Percentiles rank a stretch among this genome's conserved stretches.
These are phyloP conservation scores for Scedosporium boydii DNA, from an alignment of 2,329 filamentous ascomycete genomes.

Conservation along the genomic window DNA sequence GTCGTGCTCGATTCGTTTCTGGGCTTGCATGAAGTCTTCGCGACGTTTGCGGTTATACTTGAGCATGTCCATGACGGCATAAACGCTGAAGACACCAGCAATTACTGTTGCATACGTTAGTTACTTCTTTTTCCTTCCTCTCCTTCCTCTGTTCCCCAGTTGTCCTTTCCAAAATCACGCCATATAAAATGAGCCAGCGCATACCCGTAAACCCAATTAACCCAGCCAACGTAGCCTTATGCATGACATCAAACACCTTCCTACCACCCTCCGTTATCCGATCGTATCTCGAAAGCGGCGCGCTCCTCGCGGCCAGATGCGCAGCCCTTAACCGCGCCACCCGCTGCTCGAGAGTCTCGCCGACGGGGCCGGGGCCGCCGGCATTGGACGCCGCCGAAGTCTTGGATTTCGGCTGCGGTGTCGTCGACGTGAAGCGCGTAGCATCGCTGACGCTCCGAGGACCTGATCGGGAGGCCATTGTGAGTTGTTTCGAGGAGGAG, in stretches of 20 bases:
- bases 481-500: neutral
- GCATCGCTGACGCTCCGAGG: constrained; percentile 68
- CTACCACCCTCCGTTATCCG: constrained; percentile 36
- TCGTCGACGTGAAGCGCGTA: constrained; percentile 54
- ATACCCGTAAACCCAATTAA: constrained; percentile 49
- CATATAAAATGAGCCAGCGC: constrained; percentile 10
- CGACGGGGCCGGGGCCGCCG: constrained; percentile 16
- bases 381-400: constrained; percentile 21
- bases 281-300: constrained; percentile 44
- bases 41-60: constrained; percentile 51
- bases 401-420: constrained; percentile 58
- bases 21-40: constrained; percentile 46
- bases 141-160: neutral
- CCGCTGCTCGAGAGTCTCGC: constrained; percentile 60
- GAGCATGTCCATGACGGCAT: constrained; percentile 54
- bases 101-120: constrained; percentile 28
- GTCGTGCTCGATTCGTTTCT: constrained; percentile 43
- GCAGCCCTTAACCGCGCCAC: constrained; percentile 59
- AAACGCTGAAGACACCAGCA: constrained; percentile 45
- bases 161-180: neutral
- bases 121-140: too few species aligned
- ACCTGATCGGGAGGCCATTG: constrained; percentile 33
- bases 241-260: constrained; percentile 44
- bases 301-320: constrained; percentile 55
- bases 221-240: constrained; percentile 44